A percentile compares a stretch with the other conserved stretches of the same genome.
phyloP scores from a whole-genome alignment of 306 rosid species.

The Begonia masoniana region DNA sequence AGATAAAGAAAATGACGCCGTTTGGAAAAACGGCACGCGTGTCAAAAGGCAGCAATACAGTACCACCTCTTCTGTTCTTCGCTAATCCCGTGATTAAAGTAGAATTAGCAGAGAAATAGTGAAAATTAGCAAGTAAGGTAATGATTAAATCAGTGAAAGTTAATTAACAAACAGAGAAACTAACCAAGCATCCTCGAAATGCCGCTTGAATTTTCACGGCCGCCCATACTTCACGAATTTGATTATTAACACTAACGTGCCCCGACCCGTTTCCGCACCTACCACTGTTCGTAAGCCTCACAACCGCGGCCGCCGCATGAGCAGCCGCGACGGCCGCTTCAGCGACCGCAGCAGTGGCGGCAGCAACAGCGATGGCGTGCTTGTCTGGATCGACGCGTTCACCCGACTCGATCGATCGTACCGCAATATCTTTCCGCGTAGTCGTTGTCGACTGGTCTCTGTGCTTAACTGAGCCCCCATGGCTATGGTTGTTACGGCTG shows the following conservation, averaged over 20 bases:
- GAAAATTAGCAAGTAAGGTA: slow-evolving; percentile 3
- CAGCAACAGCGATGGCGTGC: slow-evolving; percentile 50
- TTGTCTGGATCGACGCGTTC: slow-evolving; percentile 15
- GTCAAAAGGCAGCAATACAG: not conserved
- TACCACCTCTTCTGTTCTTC: not conserved
- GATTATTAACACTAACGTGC: slow-evolving; percentile 3
- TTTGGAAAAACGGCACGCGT: not conserved
- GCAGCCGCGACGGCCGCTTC: slow-evolving; percentile 60
- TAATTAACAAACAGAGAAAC: slow-evolving; percentile 9
- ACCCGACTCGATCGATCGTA: not conserved
- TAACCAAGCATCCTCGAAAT: slow-evolving; percentile 74
- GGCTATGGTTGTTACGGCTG: slow-evolving; percentile 6
- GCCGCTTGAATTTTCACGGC: slow-evolving; percentile 80
- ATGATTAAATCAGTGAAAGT: not conserved
- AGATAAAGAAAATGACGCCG: not conserved
- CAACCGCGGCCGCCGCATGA: slow-evolving; percentile 40
- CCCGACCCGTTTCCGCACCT: slow-evolving; percentile 9
- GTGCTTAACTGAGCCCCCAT: not conserved
- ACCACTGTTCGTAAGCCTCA: slow-evolving; percentile 30
- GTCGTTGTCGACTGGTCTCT: not conserved
- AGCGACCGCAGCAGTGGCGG: slow-evolving; percentile 35
- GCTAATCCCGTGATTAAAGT: not conserved
- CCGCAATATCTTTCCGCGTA: not conserved
- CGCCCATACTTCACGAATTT: slow-evolving; percentile 43
- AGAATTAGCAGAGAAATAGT: not conserved